Conservation (phyloP, 2,329 filamentous ascomycete species). For the Cytospora paraplurivora region DNA sequence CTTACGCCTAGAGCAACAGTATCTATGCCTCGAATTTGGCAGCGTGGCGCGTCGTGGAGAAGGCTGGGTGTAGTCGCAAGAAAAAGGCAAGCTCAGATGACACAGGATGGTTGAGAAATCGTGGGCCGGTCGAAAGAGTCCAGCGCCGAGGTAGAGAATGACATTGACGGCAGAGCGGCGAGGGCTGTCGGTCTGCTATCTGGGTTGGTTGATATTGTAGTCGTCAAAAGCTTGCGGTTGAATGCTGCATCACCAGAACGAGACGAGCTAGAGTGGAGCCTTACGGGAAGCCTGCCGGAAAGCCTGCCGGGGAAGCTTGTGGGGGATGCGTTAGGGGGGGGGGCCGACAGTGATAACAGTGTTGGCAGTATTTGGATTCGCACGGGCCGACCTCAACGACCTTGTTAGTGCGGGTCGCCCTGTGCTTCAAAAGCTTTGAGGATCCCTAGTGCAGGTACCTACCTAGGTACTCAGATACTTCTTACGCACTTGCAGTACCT, state of each 20-base stretch:
- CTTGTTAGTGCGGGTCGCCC: too few species aligned
- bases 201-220: conserved; percentile 18
- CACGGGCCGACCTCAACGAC: not conserved
- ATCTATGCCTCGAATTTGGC: not conserved
- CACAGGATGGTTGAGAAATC: conserved; percentile 30
- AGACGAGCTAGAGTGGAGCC: conserved; percentile 22
- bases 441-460: not conserved
- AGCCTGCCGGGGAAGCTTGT: not conserved
- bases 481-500: not conserved
- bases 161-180: conserved; percentile 7
- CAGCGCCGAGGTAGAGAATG: conserved; percentile 17
- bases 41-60: conserved; percentile 3
- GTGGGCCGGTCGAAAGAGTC: conserved; percentile 11
- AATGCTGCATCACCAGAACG: conserved; percentile 13
- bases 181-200: conserved; percentile 5
- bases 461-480: not conserved
- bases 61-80: not conserved
- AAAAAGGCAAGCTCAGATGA: conserved; percentile 10
- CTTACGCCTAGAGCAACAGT: conserved; percentile 23
- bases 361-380: not conserved
- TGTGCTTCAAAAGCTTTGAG: too few species aligned
- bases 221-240: conserved; percentile 1
- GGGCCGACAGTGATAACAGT: too few species aligned
- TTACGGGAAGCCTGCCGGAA: not conserved
- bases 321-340: too few species aligned